A percentile compares a stretch with the other conserved stretches of the same genome.
phyloP scores from a whole-genome alignment of 345 rosid species.

The Alliaria petiolata region DNA sequence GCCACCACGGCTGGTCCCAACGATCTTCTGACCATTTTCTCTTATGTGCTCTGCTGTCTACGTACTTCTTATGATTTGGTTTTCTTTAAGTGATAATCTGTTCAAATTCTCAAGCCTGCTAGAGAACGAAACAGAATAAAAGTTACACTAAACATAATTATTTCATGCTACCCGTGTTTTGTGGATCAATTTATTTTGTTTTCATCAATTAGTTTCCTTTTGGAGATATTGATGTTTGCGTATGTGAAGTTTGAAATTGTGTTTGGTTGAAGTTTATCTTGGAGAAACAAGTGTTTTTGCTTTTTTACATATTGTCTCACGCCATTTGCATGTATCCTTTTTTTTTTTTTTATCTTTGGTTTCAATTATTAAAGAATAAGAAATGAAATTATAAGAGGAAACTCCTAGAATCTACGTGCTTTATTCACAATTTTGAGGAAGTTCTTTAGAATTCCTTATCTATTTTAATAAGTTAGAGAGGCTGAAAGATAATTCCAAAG shows the following conservation, averaged over 20 bases:
- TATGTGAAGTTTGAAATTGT: too few species aligned
- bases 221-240: too few species aligned
- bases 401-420: background rate
- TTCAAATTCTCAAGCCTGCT: background rate
- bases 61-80: background rate
- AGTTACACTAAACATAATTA: background rate
- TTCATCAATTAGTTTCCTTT: too few species aligned
- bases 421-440: background rate
- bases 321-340: background rate
- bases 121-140: background rate
- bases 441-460: too few species aligned
- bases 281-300: too few species aligned
- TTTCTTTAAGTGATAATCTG: background rate
- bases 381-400: background rate
- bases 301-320: background rate
- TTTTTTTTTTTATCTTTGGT: background rate
- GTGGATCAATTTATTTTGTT: too few species aligned
- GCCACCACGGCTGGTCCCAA: conserved; percentile 5
- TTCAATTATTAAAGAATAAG: background rate
- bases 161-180: conserved; percentile 7
- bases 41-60: background rate
- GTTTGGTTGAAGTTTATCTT: too few species aligned
- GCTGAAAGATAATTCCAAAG: too few species aligned
- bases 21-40: background rate
- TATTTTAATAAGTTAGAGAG: too few species aligned